phyloP scores from a whole-genome alignment of 305 asterid genomes.

The Fraxinus sp. region DNA sequence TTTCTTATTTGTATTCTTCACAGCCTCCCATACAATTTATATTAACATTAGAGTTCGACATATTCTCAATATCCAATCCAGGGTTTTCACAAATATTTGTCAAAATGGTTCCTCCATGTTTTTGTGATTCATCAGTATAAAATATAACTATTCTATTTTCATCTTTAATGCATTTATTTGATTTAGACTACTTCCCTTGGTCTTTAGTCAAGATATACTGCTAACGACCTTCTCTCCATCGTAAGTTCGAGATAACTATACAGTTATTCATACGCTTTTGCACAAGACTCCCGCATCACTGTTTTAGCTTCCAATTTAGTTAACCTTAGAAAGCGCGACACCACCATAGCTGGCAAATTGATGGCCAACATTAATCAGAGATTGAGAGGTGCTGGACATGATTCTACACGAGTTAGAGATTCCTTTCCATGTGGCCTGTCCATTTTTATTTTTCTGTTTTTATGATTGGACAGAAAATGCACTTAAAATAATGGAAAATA shows the following conservation, averaged over 20 bases:
- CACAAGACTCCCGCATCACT: neutral
- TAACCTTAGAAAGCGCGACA: neutral
- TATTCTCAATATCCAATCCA: neutral
- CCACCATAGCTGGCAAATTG: neutral
- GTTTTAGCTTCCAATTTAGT: neutral
- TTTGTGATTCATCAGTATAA: neutral
- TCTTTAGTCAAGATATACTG: neutral
- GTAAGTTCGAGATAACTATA: neutral
- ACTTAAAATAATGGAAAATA: neutral
- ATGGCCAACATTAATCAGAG: neutral
- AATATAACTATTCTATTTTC: neutral
- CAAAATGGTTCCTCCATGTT: neutral
- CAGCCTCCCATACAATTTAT: neutral
- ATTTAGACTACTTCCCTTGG: neutral
- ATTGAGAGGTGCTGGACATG: neutral
- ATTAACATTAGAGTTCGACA: neutral
- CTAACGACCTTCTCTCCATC: neutral
- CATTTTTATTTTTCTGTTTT: neutral
- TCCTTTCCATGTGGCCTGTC: neutral
- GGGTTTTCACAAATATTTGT: neutral
- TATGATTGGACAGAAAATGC: neutral
- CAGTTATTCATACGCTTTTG: neutral
- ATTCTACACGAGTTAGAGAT: neutral
- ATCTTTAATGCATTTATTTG: neutral
- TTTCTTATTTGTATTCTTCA: neutral